Base-by-base conservation (phyloP, 176 grass and related monocot genomes). In the Oryza australiensis region DNA sequence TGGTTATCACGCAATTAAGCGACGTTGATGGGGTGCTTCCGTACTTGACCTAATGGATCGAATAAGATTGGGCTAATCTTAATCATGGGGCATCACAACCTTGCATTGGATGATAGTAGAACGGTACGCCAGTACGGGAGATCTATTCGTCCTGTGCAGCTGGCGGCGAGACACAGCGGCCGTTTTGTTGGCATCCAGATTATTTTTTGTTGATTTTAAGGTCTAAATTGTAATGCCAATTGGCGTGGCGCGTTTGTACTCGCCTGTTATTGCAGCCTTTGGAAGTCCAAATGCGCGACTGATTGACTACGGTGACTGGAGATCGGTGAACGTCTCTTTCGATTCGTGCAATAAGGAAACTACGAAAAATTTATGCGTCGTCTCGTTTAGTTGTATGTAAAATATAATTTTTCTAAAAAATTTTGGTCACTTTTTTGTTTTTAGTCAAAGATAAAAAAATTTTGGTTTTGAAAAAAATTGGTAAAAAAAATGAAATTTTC, bases 241-340 rank as follows among this genome's bases (percentile, higher is more conserved):
- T 26, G 38, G 37, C 6, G 16, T 38, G 20, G 38, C 34, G 38
- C 37, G 62, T 5, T 72, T 45, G 33, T 32, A 60, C 60, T 23
- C 34, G 41, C 8, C 48, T 67, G 24, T 7, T 12, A n/a, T 59
- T 66, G 86, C 75, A 9, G 63, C 37, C 45, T 84, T 80, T 75
- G 23, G 41, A 80, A 80, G 76, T 84, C 82, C 66, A 53, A 62
- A 66, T 48, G 7, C 28, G 23, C 64, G 59, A 66, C 59, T 66
- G 22, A 49, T 74, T 65, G 51, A 26, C 69, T 46, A 73, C 2
- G 55, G 41, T 12, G 75, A 80, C 64, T 9, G 15, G 69, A 40
- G 29, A 28, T 16, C 14, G 22, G 42, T 62, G 48, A 9, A 16
- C 12, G 80, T 72, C 80, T 66, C 71, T 80, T 42, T 75, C 64